Conservation (phyloP, 1,284 basidiomycete species). For the Neonothopanus nambi region DNA sequence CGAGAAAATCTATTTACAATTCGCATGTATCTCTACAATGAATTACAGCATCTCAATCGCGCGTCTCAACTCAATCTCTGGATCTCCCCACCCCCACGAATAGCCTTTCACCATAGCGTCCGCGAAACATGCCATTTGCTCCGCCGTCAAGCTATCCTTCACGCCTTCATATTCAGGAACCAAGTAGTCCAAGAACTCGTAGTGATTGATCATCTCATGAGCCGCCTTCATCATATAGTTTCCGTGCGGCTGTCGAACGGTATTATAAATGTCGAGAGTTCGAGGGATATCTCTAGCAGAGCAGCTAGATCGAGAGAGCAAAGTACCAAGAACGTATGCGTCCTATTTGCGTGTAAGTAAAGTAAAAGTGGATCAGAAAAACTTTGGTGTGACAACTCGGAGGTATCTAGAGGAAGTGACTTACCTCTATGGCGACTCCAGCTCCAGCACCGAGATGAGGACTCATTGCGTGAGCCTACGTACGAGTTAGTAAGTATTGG, state of each 20-base stretch:
- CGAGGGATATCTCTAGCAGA: conserved; percentile 7
- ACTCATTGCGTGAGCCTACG: conserved; percentile 30
- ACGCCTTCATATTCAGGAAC: conserved; percentile 4
- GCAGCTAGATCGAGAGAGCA: too few relatives aligned
- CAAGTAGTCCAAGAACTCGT: conserved; percentile 17
- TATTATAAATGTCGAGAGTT: conserved; percentile 19
- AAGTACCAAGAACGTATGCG: conserved; percentile 23
- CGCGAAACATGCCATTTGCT: neutral
- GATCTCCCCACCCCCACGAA: neutral
- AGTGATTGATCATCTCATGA: conserved; percentile 17
- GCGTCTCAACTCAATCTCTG: neutral
- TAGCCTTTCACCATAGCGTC: neutral
- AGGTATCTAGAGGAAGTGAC: too few relatives aligned
- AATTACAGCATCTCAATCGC: too few relatives aligned
- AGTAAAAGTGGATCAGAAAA: neutral
- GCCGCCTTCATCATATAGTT: conserved; percentile 19
- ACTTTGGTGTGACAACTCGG: neutral
- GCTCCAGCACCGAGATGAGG: conserved; percentile 33
- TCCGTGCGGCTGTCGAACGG: conserved; percentile 20
- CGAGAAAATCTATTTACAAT: too few relatives aligned
- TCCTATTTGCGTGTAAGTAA: too few relatives aligned
- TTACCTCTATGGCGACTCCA: conserved; percentile 33
- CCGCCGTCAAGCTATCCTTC: neutral
- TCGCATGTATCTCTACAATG: too few relatives aligned
- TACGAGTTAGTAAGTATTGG: neutral